Percentiles rank a stretch among this genome's conserved stretches.
Conservation (phyloP, 2,329 filamentous ascomycete genomes). For the Hymenoscyphus occultus region DNA sequence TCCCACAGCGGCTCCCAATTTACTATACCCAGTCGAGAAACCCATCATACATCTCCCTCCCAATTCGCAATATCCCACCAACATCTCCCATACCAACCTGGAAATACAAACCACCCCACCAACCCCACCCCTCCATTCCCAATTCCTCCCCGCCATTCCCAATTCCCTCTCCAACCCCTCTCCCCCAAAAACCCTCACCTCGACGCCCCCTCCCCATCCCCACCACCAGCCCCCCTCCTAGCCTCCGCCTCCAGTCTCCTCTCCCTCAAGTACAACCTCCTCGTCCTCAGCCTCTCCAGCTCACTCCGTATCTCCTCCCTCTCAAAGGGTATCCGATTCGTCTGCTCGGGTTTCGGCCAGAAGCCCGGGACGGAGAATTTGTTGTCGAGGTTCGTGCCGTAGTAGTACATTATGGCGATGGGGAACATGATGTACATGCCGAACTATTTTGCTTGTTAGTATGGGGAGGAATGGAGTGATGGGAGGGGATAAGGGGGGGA, state of each 20-base stretch:
- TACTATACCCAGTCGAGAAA: not conserved
- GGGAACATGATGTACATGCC: slow-evolving; percentile 99
- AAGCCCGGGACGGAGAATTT: slow-evolving; percentile 87
- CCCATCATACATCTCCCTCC: not conserved
- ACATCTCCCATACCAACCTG: not conserved
- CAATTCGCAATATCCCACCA: not conserved
- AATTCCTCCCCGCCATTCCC: not conserved
- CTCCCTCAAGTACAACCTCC: slow-evolving; percentile 36
- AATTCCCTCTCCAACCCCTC: not conserved
- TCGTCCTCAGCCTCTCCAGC: slow-evolving; percentile 34
- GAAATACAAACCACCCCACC: not conserved
- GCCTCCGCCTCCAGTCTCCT: slow-evolving; percentile 34
- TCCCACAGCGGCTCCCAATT: no score
- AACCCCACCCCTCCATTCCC: not conserved
- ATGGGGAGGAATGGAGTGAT: slow-evolving; percentile 5
- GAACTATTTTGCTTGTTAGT: slow-evolving; percentile 59
- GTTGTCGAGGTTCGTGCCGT: slow-evolving; percentile 94
- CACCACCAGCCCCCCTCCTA: slow-evolving; percentile 12
- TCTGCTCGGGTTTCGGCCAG: slow-evolving; percentile 82
- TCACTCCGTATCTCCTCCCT: slow-evolving; percentile 81
- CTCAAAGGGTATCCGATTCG: slow-evolving; percentile 73
- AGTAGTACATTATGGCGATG: slow-evolving; percentile 99
- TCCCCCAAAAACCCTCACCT: slow-evolving; percentile 9
- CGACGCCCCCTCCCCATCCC: slow-evolving; percentile 5
- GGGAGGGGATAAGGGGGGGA: slow-evolving; percentile 5